Evolutionary conservation across 179 eudicot species (phyloP).

Genomic region (Nepenthes alata): DNA sequence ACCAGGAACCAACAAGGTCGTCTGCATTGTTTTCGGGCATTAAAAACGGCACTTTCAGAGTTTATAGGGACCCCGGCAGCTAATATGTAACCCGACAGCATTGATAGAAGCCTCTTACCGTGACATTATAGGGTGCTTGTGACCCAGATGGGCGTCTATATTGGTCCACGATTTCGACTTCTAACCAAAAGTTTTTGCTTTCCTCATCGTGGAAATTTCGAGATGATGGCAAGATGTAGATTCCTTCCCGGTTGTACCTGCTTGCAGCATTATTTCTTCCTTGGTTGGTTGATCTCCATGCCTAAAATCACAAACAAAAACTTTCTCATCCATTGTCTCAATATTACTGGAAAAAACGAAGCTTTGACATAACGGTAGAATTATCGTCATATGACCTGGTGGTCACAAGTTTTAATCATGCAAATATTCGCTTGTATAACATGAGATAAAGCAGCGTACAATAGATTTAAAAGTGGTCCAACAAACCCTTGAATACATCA

Average conservation of each 20-base stretch:
- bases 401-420: no score
- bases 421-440: no score
- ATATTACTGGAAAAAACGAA: no score
- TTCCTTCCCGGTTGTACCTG: constrained; percentile 70
- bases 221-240: constrained; percentile 56
- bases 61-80: no score
- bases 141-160: constrained; percentile 78
- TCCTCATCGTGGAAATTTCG: constrained; percentile 92
- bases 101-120: constrained; percentile 37
- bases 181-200: constrained; percentile 88
- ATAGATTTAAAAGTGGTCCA: no score
- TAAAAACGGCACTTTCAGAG: no score
- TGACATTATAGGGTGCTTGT: constrained; percentile 89
- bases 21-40: constrained; percentile 24
- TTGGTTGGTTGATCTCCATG: constrained; percentile 77
- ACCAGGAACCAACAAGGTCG: constrained; percentile 78
- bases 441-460: no score
- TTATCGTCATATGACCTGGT: no score
- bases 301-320: constrained; percentile 23
- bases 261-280: constrained; percentile 76
- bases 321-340: neutral
- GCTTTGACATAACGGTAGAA: no score
- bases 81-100: no score
- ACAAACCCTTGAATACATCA: no score
- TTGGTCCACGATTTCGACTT: constrained; percentile 70